Conservation (phyloP, 768 basidiomycete species). For the Lactarius sp. region DNA sequence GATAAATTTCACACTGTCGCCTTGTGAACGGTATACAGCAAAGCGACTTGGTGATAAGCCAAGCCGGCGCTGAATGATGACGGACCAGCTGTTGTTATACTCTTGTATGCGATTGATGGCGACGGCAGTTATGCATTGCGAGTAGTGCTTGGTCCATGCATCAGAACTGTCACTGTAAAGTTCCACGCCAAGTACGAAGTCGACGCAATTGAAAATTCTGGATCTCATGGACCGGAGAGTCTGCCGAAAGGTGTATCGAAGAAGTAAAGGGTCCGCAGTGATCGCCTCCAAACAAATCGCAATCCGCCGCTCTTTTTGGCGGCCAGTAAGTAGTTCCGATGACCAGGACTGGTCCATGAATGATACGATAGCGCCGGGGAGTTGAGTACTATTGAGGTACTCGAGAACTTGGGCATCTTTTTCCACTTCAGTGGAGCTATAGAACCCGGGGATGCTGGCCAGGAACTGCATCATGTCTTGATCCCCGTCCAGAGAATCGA, state of each 20-base stretch:
- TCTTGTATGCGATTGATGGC: background rate
- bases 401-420: background rate
- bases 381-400: background rate
- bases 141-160: background rate
- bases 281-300: background rate
- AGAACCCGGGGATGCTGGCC: slow-evolving; percentile 12
- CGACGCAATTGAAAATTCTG: background rate
- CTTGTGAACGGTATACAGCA: background rate
- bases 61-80: background rate
- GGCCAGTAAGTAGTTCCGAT: background rate
- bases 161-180: background rate
- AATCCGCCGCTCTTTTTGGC: background rate
- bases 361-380: slow-evolving; percentile 5
- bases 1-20: background rate
- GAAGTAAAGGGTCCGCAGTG: background rate
- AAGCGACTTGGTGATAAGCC: background rate
- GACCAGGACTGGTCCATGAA: slow-evolving; percentile 8
- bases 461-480: slow-evolving; percentile 12
- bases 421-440: background rate
- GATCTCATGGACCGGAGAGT: background rate
- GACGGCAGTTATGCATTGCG: slow-evolving; percentile 10
- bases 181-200: slow-evolving; percentile 7
- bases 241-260: too few relatives aligned
- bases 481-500: background rate
- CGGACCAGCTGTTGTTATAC: background rate